Evolutionary conservation across 2,329 filamentous ascomycete genomes (phyloP).

Genomic region (Talaromyces sp.): DNA sequence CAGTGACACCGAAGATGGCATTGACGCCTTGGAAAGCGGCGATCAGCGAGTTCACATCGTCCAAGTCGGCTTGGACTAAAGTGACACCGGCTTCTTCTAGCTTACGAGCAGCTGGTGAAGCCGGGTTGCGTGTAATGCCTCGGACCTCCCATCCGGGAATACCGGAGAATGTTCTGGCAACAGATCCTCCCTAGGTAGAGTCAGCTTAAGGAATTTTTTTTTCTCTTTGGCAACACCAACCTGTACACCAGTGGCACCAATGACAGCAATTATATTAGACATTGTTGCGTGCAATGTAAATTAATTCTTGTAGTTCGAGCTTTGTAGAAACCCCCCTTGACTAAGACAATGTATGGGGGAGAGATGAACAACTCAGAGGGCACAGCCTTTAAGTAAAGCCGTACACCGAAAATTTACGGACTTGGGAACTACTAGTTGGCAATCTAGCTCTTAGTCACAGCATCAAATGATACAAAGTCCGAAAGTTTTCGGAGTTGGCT

Average conservation of each 20-base stretch:
- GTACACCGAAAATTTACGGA: no score
- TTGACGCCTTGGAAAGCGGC: neutral
- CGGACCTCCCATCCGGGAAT: neutral
- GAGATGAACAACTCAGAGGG: neutral
- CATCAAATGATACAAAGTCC: no score
- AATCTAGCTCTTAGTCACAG: no score
- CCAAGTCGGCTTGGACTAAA: neutral
- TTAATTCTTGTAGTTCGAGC: neutral
- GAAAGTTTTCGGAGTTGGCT: no score
- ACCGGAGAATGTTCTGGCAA: neutral
- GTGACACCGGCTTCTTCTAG: neutral
- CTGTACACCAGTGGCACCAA: conserved; percentile 33
- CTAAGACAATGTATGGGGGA: neutral
- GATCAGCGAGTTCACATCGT: neutral
- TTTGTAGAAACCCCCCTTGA: no score
- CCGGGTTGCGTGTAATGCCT: conserved; percentile 2
- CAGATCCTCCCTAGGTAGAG: neutral
- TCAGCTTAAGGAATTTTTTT: no score
- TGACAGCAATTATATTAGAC: conserved; percentile 29
- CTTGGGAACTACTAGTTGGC: no score
- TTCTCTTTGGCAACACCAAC: neutral
- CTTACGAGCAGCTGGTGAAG: neutral
- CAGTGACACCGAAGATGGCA: conserved; percentile 36
- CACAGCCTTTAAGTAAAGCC: neutral
- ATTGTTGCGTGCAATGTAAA: neutral